Conservation (phyloP, 495 filamentous ascomycete genomes). For the Podospora conica region DNA sequence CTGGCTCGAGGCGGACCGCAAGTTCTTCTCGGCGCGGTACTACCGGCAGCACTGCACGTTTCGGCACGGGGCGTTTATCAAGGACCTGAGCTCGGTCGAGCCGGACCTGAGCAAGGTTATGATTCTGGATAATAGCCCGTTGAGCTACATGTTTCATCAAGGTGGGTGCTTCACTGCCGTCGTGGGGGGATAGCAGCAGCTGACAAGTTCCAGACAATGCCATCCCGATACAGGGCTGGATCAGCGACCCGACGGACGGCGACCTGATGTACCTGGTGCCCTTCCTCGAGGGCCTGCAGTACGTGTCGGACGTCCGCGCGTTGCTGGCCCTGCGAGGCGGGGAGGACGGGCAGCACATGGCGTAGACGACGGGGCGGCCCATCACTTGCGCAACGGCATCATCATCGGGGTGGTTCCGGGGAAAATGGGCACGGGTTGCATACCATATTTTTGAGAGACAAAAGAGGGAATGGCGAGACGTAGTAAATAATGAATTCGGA, state of each 20-base stretch:
- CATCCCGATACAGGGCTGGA: constrained; percentile 90
- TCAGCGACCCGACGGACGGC: constrained; percentile 83
- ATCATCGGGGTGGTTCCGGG: neutral
- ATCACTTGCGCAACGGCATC: neutral
- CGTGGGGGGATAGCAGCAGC: neutral
- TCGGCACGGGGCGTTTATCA: constrained; percentile 93
- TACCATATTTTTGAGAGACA: neutral
- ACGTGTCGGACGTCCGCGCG: constrained; percentile 90
- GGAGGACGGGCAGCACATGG: constrained; percentile 56
- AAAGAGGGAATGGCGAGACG: neutral
- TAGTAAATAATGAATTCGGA: constrained; percentile 10
- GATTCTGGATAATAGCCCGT: constrained; percentile 96
- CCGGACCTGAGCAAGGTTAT: constrained; percentile 94
- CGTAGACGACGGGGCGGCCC: constrained; percentile 9
- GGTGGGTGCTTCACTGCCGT: constrained; percentile 47
- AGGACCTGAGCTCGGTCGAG: constrained; percentile 92
- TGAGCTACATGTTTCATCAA: constrained; percentile 98
- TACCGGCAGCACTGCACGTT: constrained; percentile 96
- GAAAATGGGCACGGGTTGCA: neutral
- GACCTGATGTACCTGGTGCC: constrained; percentile 88
- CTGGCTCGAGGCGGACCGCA: constrained; percentile 94
- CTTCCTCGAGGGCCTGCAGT: constrained; percentile 90
- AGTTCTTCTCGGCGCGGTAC: constrained; percentile 86
- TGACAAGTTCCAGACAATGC: constrained; percentile 64
- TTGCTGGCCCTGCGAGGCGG: constrained; percentile 82